Evolutionary conservation across 2,329 filamentous ascomycete species (phyloP).

Genomic region (Venturia aucupariae): DNA sequence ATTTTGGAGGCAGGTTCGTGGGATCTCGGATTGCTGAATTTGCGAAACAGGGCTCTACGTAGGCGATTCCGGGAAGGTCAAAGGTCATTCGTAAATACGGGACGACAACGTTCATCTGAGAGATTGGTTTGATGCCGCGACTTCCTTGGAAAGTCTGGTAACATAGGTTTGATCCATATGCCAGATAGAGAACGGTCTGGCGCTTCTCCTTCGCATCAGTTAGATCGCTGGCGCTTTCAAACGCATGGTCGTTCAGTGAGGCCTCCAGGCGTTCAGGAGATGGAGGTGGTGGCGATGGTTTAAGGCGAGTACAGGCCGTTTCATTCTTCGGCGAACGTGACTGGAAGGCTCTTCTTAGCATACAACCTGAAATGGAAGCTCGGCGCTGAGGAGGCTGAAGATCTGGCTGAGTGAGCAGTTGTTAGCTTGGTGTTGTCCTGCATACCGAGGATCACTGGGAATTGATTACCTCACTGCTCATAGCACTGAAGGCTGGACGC

Average conservation of each 20-base stretch:
- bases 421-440: not conserved
- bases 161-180: slow-evolving; percentile 16
- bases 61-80: slow-evolving; percentile 76
- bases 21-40: slow-evolving; percentile 55
- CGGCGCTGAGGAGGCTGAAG: not conserved
- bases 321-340: not conserved
- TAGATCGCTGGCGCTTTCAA: not conserved
- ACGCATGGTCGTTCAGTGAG: not conserved
- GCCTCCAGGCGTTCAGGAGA: slow-evolving; percentile 3
- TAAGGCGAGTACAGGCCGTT: not conserved
- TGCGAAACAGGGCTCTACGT: slow-evolving; percentile 84
- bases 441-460: not conserved
- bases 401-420: not conserved
- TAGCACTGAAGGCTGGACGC: not conserved
- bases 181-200: slow-evolving; percentile 16
- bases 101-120: slow-evolving; percentile 70
- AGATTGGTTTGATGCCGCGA: slow-evolving; percentile 73
- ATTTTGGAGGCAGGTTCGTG: slow-evolving; percentile 21
- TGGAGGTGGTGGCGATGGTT: not conserved
- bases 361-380: not conserved
- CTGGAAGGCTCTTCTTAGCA: not conserved
- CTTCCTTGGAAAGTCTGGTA: slow-evolving; percentile 54
- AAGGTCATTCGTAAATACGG: slow-evolving; percentile 73
- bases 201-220: not conserved
- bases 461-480: not conserved